A percentile compares a stretch with the other conserved stretches of the same genome.
Conservation (phyloP, 2,329 filamentous ascomycete genomes). For the Exophiala lecanii-corni region DNA sequence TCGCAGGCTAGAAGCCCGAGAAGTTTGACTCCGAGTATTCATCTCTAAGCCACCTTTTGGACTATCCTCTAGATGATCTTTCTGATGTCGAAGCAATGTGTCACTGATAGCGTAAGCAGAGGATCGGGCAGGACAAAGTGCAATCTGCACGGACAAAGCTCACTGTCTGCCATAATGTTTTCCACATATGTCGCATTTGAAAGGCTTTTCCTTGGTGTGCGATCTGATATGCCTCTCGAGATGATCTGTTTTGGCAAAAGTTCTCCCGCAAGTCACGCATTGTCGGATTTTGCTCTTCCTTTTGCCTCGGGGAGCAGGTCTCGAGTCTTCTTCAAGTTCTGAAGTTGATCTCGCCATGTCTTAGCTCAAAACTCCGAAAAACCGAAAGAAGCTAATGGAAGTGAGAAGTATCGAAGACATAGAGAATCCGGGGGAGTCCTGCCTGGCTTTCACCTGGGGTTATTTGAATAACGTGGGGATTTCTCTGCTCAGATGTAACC, state of each 20-base stretch:
- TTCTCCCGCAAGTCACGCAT: conserved; percentile 23
- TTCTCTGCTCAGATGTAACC: no score
- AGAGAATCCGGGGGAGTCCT: no score
- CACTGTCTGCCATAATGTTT: conserved; percentile 23
- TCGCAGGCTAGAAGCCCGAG: conserved; percentile 1
- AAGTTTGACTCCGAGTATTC: neutral
- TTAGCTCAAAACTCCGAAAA: neutral
- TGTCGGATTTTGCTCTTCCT: conserved; percentile 16
- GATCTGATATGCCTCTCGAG: conserved; percentile 31
- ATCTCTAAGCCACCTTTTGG: conserved; percentile 1
- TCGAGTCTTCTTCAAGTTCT: conserved; percentile 6
- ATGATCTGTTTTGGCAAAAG: conserved; percentile 32
- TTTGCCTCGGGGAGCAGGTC: no score
- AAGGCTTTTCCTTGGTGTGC: conserved; percentile 34
- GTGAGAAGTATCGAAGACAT: no score
- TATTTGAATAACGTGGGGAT: no score
- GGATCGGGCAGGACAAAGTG: neutral
- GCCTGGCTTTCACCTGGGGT: no score
- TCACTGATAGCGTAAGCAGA: conserved; percentile 8
- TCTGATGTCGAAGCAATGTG: conserved; percentile 22
- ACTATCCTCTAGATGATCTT: conserved; percentile 14
- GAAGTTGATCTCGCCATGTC: conserved; percentile 9
- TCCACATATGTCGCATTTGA: conserved; percentile 22
- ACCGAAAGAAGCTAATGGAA: no score
- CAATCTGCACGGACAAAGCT: conserved; percentile 3